Conservation (phyloP, 2,329 filamentous ascomycete genomes). For the Talaromyces amestolkiae region DNA sequence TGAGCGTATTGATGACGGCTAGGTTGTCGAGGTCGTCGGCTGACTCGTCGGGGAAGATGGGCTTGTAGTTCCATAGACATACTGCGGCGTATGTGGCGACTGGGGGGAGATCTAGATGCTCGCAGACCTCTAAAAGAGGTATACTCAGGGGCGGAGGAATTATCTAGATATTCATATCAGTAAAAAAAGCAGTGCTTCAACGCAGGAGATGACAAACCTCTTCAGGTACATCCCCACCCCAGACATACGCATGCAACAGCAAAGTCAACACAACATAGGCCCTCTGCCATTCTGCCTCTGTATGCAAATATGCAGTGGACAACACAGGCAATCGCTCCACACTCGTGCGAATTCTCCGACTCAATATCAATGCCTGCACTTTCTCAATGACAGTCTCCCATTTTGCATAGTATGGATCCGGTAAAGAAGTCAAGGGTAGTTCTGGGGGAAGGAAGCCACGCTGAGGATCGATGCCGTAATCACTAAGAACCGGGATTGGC, state of each 20-base stretch:
- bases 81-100: slow-evolving; percentile 92
- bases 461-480: slow-evolving; percentile 65
- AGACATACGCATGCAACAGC: slow-evolving; percentile 81
- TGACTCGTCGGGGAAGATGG: slow-evolving; percentile 77
- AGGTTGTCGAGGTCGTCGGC: slow-evolving; percentile 85
- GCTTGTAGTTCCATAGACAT: slow-evolving; percentile 95
- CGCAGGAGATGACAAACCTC: slow-evolving; percentile 53
- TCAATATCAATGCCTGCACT: slow-evolving; percentile 81
- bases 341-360: slow-evolving; percentile 74
- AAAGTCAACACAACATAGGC: slow-evolving; percentile 78
- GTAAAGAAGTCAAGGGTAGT: slow-evolving; percentile 73
- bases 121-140: slow-evolving; percentile 74
- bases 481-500: slow-evolving; percentile 55
- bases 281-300: slow-evolving; percentile 85
- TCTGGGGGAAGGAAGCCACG: slow-evolving; percentile 87
- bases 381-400: slow-evolving; percentile 89
- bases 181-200: neutral
- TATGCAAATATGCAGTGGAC: slow-evolving; percentile 74
- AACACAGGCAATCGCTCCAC: slow-evolving; percentile 80
- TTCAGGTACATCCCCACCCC: slow-evolving; percentile 73
- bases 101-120: slow-evolving; percentile 77
- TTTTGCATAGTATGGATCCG: slow-evolving; percentile 87
- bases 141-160: slow-evolving; percentile 80
- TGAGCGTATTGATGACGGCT: slow-evolving; percentile 83
- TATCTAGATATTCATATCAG: slow-evolving; percentile 37